phyloP scores from a whole-genome alignment of 1,284 basidiomycete species.

The Caloboletus inedulis region DNA sequence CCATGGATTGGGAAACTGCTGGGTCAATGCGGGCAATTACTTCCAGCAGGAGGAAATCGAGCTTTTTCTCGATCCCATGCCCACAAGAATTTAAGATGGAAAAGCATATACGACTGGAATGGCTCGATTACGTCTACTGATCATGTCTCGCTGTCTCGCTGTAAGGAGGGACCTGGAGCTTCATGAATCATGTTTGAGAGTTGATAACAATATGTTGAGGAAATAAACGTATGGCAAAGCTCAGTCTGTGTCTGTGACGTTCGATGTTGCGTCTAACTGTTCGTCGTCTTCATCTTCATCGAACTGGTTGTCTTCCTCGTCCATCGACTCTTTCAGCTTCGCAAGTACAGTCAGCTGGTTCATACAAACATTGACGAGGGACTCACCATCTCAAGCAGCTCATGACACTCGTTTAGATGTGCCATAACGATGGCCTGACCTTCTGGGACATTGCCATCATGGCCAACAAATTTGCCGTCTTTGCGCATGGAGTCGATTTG shows the following conservation, averaged over 20 bases:
- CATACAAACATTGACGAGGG: neutral
- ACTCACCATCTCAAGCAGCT: conserved; percentile 86
- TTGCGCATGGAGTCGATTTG: conserved; percentile 93
- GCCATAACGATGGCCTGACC: conserved; percentile 97
- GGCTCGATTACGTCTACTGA: neutral
- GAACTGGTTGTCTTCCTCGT: conserved; percentile 55
- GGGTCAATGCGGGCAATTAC: neutral
- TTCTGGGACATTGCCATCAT: conserved; percentile 84
- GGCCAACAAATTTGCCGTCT: conserved; percentile 89
- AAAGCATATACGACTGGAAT: neutral
- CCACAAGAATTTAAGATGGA: neutral
- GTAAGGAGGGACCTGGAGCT: neutral
- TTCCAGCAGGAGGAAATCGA: neutral
- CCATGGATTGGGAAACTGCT: neutral
- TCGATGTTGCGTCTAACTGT: conserved; percentile 14
- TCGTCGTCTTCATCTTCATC: conserved; percentile 48
- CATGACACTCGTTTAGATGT: conserved; percentile 94
- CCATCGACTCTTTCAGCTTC: conserved; percentile 78
- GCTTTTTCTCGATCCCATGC: neutral
- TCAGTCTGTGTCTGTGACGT: conserved; percentile 9
- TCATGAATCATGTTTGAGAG: conserved; percentile 1
- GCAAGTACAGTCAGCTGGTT: neutral
- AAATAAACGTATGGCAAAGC: neutral
- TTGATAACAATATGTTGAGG: neutral
- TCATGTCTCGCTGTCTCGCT: neutral